Evolutionary conservation across 192 early-diverging fungal genomes (phyloP).

Genomic region (Coemansia pectinata): DNA sequence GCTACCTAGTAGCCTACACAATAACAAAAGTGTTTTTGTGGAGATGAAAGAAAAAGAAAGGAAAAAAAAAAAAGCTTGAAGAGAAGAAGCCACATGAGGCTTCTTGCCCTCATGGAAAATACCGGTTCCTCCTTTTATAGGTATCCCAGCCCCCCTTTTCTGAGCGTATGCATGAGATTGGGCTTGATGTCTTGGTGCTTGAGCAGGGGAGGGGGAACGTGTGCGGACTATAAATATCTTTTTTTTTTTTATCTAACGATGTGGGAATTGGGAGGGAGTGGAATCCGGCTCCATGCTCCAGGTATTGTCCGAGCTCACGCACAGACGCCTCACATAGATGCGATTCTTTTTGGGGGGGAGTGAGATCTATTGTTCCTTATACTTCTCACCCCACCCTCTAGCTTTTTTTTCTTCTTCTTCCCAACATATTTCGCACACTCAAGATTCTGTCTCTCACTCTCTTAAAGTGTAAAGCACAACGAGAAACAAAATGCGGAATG

Average conservation of each 20-base stretch:
- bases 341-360: background rate
- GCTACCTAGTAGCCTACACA: background rate
- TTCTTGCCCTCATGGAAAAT: too few relatives aligned
- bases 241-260: background rate
- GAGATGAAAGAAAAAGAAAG: background rate
- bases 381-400: background rate
- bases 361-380: background rate
- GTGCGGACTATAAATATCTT: background rate
- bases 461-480: too few relatives aligned
- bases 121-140: too few relatives aligned
- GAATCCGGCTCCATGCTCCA: background rate
- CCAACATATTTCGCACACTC: background rate
- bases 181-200: too few relatives aligned
- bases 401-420: background rate
- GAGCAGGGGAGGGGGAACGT: background rate
- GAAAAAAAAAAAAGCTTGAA: too few relatives aligned
- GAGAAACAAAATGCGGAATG: too few relatives aligned
- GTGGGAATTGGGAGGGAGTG: background rate
- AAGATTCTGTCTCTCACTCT: background rate
- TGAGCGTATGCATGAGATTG: too few relatives aligned
- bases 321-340: slow-evolving; percentile 3
- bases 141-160: background rate
- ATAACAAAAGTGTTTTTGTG: background rate
- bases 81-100: too few relatives aligned
- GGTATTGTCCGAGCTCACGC: background rate